A percentile compares a stretch with the other conserved stretches of the same genome.
phyloP scores from a whole-genome alignment of 768 basidiomycete genomes.

The Suillus occidentalis region DNA sequence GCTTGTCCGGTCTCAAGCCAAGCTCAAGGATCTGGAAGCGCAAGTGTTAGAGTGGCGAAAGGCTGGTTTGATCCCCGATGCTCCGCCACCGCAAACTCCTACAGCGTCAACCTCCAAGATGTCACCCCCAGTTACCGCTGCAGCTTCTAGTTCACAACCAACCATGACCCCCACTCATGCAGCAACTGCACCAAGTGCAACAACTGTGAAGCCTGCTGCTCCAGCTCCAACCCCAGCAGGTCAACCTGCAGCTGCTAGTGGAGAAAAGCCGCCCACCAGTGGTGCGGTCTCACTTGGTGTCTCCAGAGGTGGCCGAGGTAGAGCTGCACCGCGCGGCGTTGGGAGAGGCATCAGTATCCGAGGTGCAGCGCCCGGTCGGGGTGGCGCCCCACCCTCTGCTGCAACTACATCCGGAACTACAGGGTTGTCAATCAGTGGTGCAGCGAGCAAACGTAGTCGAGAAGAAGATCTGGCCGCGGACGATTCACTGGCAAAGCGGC shows the following conservation, averaged over 20 bases:
- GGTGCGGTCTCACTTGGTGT: slow-evolving; percentile 28
- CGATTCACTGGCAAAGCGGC: slow-evolving; percentile 64
- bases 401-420: slow-evolving; percentile 30
- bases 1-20: slow-evolving; percentile 57
- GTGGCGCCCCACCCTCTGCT: slow-evolving; percentile 26
- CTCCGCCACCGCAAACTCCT: slow-evolving; percentile 26
- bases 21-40: slow-evolving; percentile 68
- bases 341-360: slow-evolving; percentile 30
- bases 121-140: slow-evolving; percentile 11
- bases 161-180: slow-evolving; percentile 18
- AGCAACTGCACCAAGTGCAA: slow-evolving; percentile 14
- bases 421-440: slow-evolving; percentile 62
- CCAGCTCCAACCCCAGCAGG: slow-evolving; percentile 22
- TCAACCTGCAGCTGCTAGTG: slow-evolving; percentile 26
- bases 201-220: slow-evolving; percentile 22
- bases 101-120: slow-evolving; percentile 12
- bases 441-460: slow-evolving; percentile 62
- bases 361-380: slow-evolving; percentile 28
- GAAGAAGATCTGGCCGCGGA: slow-evolving; percentile 52
- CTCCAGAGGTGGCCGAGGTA: slow-evolving; percentile 24
- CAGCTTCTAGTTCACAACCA: slow-evolving; percentile 17
- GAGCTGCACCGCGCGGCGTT: slow-evolving; percentile 32
- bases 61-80: slow-evolving; percentile 45
- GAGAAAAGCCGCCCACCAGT: slow-evolving; percentile 31
- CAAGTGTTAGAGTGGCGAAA: slow-evolving; percentile 59